phyloP scores from a whole-genome alignment of 345 rosid genomes.

The Odontarrhena argentea region DNA sequence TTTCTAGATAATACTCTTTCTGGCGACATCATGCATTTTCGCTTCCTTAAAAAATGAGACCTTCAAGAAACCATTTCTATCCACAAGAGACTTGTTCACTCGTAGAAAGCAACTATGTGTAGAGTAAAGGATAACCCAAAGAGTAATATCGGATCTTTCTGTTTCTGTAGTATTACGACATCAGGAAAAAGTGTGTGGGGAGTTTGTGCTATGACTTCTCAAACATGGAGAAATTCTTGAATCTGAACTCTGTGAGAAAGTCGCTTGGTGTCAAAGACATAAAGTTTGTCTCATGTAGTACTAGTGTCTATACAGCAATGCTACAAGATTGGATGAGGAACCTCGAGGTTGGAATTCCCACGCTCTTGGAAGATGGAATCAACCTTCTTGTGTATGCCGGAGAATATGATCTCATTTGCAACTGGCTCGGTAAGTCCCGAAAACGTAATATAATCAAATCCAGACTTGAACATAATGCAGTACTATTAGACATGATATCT shows the following conservation, averaged over 20 bases:
- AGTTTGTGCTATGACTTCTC: conserved; percentile 97
- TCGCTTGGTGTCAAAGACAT: conserved; percentile 83
- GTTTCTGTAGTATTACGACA: conserved; percentile 80
- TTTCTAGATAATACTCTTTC: conserved; percentile 3
- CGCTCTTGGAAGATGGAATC: conserved; percentile 91
- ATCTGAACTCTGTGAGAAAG: conserved; percentile 67
- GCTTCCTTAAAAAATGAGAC: background rate
- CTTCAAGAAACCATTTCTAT: background rate
- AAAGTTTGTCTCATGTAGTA: conserved; percentile 91
- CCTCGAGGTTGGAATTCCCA: conserved; percentile 89
- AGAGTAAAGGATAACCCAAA: conserved; percentile 7
- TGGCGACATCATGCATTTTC: conserved; percentile 12
- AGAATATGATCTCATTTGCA: conserved; percentile 99
- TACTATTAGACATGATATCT: conserved; percentile 9
- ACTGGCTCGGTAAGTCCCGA: conserved; percentile 83
- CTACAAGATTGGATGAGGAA: conserved; percentile 96
- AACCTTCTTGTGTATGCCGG: conserved; percentile 93
- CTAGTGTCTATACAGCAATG: conserved; percentile 83
- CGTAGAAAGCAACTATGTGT: background rate
- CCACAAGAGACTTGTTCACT: conserved; percentile 11
- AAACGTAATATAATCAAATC: background rate
- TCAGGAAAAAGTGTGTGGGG: conserved; percentile 88
- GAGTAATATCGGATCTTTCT: conserved; percentile 15
- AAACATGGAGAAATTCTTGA: conserved; percentile 90
- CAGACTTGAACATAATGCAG: conserved; percentile 5